phyloP scores from a whole-genome alignment of 352 stramenopile genomes.

The Globisporangium radiosum region DNA sequence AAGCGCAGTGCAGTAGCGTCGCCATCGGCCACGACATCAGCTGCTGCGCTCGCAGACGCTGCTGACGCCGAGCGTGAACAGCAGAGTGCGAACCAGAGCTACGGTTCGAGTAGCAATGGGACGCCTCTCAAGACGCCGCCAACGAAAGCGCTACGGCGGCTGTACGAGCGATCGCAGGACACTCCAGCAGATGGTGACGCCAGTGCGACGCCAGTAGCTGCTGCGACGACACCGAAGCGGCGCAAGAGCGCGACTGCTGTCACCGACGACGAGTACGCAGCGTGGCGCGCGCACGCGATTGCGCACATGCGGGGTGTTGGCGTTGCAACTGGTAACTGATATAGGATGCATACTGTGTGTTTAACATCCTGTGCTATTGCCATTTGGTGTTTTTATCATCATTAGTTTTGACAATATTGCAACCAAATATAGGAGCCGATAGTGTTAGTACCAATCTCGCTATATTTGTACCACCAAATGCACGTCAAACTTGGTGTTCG shows the following conservation, averaged over 20 bases:
- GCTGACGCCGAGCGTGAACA: conserved; percentile 2
- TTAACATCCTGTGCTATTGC: too few relatives aligned
- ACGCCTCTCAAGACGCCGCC: not conserved
- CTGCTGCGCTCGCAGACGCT: conserved; percentile 7
- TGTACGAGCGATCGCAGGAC: not conserved
- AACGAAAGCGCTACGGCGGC: not conserved
- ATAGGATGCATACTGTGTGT: too few relatives aligned
- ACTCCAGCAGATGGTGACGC: not conserved
- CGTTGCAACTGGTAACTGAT: too few relatives aligned
- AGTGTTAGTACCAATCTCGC: too few relatives aligned
- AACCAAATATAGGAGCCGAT: too few relatives aligned
- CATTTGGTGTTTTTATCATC: too few relatives aligned
- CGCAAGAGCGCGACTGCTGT: not conserved
- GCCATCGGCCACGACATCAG: not conserved
- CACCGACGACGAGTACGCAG: conserved; percentile 1
- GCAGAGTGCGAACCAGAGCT: not conserved
- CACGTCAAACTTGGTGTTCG: too few relatives aligned
- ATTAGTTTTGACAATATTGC: too few relatives aligned
- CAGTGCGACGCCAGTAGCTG: not conserved
- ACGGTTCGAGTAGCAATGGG: not conserved
- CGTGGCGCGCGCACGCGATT: conserved; percentile 2
- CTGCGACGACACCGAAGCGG: not conserved
- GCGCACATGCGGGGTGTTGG: not conserved
- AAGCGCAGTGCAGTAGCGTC: conserved; percentile 13
- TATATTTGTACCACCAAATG: too few relatives aligned